Base-by-base conservation (phyloP, 441 rosid genomes). In the Bocquillonia castaneifolia region DNA sequence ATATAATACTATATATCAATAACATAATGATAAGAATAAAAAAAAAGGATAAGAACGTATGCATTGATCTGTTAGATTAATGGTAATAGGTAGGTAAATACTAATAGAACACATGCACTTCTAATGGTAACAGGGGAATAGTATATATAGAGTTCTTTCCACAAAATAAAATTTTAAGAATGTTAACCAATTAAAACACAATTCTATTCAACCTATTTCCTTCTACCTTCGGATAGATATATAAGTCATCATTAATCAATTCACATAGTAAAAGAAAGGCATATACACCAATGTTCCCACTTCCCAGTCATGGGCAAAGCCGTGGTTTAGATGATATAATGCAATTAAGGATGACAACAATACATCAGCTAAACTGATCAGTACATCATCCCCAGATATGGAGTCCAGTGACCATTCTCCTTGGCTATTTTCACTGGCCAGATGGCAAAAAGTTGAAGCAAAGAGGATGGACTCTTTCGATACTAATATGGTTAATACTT, bases 331-430 rank as follows among this genome's bases (percentile, higher is more conserved):
- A 81, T 56, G 81, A 81, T 29, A 42, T 42, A 69, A 29, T 65
- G 72, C 0, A 31, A 68, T 70, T 32, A 76, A 71, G 32, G 70
- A 40, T 50, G 77, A 65, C 71, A 74, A 74, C 34, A 63, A 18
- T n/a, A 14, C 63, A 37, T 71, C 72, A 13, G 28, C 47, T 1
- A 76, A 79, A 58, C 37, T 34, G 86, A 88, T 74, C 82, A 77
- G 42, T 89, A 96, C 97, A 65, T 86, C 92, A 5, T 93, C 98
- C 62, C 96, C 91, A 3, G 70, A 86, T 70, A 84, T 91, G 93
- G 73, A 79, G 29, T 71, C 71, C 22, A 67, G 63, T 25, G 64
- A 57, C 25, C 71, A 48, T 48, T 23, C 69, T 51, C 73, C 80
- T 32, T 80, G 80, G 74, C 72, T 66, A 74, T 92, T 88, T 72